Percentiles rank a stretch among this genome's conserved stretches.
phyloP scores from a whole-genome alignment of 371 early-diverging fungal species.

The Saksenaea vasiformis region DNA sequence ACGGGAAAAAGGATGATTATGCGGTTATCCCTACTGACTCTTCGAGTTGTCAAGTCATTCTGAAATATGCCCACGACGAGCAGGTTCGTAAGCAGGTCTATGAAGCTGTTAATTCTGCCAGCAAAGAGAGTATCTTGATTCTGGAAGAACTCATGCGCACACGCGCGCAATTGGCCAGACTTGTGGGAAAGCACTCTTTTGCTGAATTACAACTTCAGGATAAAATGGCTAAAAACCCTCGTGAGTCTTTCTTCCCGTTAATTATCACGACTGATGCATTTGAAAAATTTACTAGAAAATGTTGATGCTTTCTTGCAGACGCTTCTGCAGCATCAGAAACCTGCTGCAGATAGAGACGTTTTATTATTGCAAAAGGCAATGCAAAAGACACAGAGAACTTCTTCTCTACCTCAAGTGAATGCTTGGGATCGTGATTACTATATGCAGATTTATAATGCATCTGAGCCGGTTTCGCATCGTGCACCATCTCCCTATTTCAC shows the following conservation, averaged over 20 bases:
- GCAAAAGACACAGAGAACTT: slow-evolving; percentile 24
- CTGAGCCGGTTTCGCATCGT: slow-evolving; percentile 19
- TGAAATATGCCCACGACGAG: slow-evolving; percentile 66
- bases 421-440: slow-evolving; percentile 89
- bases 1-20: slow-evolving; percentile 27
- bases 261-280: neutral
- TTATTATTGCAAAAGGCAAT: slow-evolving; percentile 46
- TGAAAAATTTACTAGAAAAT: slow-evolving; percentile 57
- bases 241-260: slow-evolving; percentile 31
- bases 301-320: slow-evolving; percentile 84
- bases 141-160: slow-evolving; percentile 77
- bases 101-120: slow-evolving; percentile 73
- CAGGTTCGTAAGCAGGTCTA: slow-evolving; percentile 72
- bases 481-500: slow-evolving; percentile 69
- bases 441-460: slow-evolving; percentile 49
- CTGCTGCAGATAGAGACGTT: slow-evolving; percentile 56
- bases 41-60: slow-evolving; percentile 57
- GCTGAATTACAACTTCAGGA: slow-evolving; percentile 83
- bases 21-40: slow-evolving; percentile 55
- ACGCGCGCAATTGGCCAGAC: slow-evolving; percentile 73
- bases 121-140: slow-evolving; percentile 57
- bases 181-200: slow-evolving; percentile 81
- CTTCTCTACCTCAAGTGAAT: slow-evolving; percentile 39
- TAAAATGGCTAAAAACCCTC: slow-evolving; percentile 91
- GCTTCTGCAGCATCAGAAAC: slow-evolving; percentile 57